These are phyloP conservation scores for Silene coronaria DNA, from an alignment of 179 eudicot species.

Conservation along the genomic window DNA sequence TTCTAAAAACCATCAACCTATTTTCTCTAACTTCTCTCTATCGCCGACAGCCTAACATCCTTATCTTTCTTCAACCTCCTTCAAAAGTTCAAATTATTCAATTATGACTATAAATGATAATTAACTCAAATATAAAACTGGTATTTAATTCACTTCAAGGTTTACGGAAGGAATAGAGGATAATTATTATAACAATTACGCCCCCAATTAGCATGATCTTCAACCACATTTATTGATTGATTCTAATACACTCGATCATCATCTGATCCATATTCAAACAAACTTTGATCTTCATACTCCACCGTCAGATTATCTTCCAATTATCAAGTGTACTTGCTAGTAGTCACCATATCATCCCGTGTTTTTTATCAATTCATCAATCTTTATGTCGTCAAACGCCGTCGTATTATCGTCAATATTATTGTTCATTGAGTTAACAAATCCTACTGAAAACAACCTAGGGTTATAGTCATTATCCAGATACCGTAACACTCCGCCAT, in stretches of 20 bases:
- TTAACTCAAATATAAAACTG: neutral
- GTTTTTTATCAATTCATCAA: conserved; percentile 4
- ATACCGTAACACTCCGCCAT: neutral
- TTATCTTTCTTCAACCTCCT: too few species aligned
- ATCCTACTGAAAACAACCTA: neutral
- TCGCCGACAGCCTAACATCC: too few species aligned
- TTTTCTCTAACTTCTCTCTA: too few species aligned
- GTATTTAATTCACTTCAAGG: neutral
- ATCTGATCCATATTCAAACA: conserved; percentile 17
- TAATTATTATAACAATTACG: conserved; percentile 10
- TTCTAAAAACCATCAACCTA: too few species aligned
- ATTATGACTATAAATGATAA: too few species aligned
- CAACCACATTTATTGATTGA: conserved; percentile 8
- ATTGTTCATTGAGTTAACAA: neutral
- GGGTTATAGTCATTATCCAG: neutral
- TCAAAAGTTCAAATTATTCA: too few species aligned
- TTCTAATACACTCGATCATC: conserved; percentile 17
- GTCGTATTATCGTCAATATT: conserved; percentile 5
- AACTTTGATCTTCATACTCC: conserved; percentile 10
- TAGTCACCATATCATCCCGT: conserved; percentile 22
- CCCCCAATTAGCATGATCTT: conserved; percentile 24
- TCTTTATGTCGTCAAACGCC: conserved; percentile 19
- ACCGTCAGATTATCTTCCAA: conserved; percentile 8
- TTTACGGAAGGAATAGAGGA: conserved; percentile 26
- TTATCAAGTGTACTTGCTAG: conserved; percentile 13